Evolutionary conservation across 768 basidiomycete genomes (phyloP).

Genomic region (Mycena rebaudengoi): DNA sequence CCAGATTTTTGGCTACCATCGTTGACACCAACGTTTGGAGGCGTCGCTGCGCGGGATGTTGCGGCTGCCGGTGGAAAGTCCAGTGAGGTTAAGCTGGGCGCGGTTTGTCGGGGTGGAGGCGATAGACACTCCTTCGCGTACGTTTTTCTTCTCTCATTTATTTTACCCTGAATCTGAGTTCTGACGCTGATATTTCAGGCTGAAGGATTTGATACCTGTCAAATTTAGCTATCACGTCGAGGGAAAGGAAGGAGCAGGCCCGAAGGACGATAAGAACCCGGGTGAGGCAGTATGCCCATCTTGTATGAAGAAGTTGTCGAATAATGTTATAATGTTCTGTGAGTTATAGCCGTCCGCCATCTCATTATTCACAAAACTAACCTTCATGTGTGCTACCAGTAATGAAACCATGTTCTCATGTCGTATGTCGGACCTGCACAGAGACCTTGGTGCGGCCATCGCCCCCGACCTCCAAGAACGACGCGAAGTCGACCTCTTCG

Average conservation of each 20-base stretch:
- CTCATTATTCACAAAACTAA: background rate
- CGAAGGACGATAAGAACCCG: conserved; percentile 57
- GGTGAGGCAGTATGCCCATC: conserved; percentile 82
- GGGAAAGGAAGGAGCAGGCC: conserved; percentile 42
- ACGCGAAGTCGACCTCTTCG: background rate
- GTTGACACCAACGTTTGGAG: conserved; percentile 82
- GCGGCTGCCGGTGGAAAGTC: conserved; percentile 29
- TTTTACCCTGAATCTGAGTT: background rate
- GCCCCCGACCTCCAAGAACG: conserved; percentile 43
- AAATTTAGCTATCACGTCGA: conserved; percentile 71
- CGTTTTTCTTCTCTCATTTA: conserved; percentile 39
- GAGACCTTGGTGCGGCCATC: conserved; percentile 84
- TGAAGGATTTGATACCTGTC: conserved; percentile 85
- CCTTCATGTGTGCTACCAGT: conserved; percentile 54
- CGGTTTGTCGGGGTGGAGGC: conserved; percentile 85
- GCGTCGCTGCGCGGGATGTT: conserved; percentile 44
- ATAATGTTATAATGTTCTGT: conserved; percentile 78
- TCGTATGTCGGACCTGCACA: conserved; percentile 90
- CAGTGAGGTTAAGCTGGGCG: conserved; percentile 87
- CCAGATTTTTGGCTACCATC: conserved; percentile 99
- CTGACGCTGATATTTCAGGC: conserved; percentile 49
- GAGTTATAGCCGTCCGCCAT: conserved; percentile 35
- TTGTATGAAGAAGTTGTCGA: conserved; percentile 87
- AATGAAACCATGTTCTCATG: conserved; percentile 89
- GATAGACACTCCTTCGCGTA: conserved; percentile 83